Conservation (phyloP, 495 filamentous ascomycete genomes). For the Trichoderma gamsii region DNA sequence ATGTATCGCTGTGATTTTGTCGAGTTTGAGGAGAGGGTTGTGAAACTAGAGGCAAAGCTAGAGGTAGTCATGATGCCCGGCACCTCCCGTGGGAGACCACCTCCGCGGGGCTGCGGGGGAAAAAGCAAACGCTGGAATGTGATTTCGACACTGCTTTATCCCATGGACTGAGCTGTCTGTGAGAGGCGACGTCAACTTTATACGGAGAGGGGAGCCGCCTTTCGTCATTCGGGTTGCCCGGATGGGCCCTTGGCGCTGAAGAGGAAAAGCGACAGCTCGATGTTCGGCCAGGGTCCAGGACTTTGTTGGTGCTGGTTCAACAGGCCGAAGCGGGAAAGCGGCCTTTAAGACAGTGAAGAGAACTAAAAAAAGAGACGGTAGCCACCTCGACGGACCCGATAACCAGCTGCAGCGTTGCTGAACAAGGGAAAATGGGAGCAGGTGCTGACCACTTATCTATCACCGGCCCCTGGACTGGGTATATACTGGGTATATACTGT, state of each 20-base stretch:
- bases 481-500: too few relatives aligned
- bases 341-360: slow-evolving; percentile 1
- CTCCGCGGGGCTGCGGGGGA: neutral
- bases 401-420: neutral
- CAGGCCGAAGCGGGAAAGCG: neutral
- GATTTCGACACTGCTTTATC: neutral
- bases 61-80: neutral
- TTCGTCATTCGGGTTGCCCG: neutral
- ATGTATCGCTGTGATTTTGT: slow-evolving; percentile 37
- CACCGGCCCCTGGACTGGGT: slow-evolving; percentile 6
- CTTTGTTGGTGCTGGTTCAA: neutral
- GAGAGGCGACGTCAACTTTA: neutral
- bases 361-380: slow-evolving; percentile 6
- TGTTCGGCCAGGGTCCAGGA: neutral
- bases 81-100: slow-evolving; percentile 9
- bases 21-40: neutral
- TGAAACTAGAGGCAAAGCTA: slow-evolving; percentile 3
- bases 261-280: neutral
- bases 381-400: slow-evolving; percentile 1
- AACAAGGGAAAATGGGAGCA: neutral
- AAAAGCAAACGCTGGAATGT: neutral
- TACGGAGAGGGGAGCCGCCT: neutral
- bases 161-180: neutral
- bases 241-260: neutral
- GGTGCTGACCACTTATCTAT: neutral